A percentile compares a stretch with the other conserved stretches of the same genome.
phyloP scores from a whole-genome alignment of 2,329 filamentous ascomycete species.

The Thielaviopsis ethacetica region DNA sequence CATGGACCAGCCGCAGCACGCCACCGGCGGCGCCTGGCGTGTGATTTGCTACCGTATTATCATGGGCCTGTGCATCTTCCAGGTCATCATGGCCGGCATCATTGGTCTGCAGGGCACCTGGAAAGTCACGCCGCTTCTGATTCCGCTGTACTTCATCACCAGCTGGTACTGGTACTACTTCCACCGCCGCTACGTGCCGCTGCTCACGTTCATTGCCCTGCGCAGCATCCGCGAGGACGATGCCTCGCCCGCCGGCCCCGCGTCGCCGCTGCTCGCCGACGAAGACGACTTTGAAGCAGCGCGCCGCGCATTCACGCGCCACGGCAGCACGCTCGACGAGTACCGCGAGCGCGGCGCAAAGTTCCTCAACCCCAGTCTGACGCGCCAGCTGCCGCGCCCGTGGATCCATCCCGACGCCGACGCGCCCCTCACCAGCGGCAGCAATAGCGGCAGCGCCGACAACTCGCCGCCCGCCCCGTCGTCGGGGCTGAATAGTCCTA shows the following conservation, averaged over 20 bases:
- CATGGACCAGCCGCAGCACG: conserved; percentile 93
- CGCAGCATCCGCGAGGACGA: conserved; percentile 58
- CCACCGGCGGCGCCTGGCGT: conserved; percentile 84
- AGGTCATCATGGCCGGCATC: conserved; percentile 78
- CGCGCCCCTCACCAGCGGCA: conserved; percentile 22
- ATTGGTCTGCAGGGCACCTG: conserved; percentile 62
- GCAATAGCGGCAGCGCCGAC: not conserved
- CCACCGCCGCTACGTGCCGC: conserved; percentile 61
- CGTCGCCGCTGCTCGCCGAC: not conserved
- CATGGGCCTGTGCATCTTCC: conserved; percentile 73
- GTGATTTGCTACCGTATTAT: conserved; percentile 92
- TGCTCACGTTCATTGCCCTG: conserved; percentile 85
- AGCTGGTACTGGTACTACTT: conserved; percentile 85
- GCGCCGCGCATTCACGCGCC: conserved; percentile 28
- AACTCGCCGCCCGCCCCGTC: not conserved
- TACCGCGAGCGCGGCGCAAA: conserved; percentile 49
- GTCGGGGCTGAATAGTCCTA: conserved; percentile 1
- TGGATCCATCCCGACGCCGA: conserved; percentile 52
- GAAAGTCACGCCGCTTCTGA: conserved; percentile 52
- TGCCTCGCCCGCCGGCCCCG: conserved; percentile 19
- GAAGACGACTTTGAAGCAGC: conserved; percentile 2
- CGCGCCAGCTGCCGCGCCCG: conserved; percentile 49
- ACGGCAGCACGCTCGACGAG: conserved; percentile 55
- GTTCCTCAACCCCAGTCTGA: conserved; percentile 64
- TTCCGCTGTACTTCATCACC: conserved; percentile 63